Base-by-base conservation (phyloP, 2,329 filamentous ascomycete genomes). In the Aureobasidium melanogenum region DNA sequence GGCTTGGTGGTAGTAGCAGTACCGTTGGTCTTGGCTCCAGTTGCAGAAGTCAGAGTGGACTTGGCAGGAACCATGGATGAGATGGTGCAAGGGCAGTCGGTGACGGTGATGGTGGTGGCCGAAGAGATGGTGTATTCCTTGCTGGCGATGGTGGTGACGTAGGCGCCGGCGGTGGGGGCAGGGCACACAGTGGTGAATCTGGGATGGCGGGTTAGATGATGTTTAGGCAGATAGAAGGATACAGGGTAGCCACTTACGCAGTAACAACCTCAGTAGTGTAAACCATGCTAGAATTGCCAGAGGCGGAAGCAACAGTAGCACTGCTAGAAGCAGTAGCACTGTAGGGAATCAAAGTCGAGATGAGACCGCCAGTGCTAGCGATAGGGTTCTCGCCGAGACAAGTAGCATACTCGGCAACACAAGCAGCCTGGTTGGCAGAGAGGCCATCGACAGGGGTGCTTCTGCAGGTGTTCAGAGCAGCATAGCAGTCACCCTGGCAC, bases 111-210 rank as follows among this genome's bases (percentile, higher is more conserved):
- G 9, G 66, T 69, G 22, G 69, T 69, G 7, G 68, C 60, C n/a
- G 63, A 60, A 66, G 85, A 85, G 76, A 90, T 79, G 69, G 82
- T 87, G 81, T 88, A 88, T 76, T 86, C 88, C 73, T 81, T 79
- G 75, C 75, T 78, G 72, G 80, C 82, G 77, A 87, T 79, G 70
- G 81, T 82, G 36, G 52, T 56, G 12, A 19, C 17, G 55, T 58
- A 58, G 32, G 41, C 10, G 75, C 89, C 75, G 68, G 78, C 74
- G 68, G 87, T 89, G 66, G 87, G 74, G 67, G 63, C 79, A 24
- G 88, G 86, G 84, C 88, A 91, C 84, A 81, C 89, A 72, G 87
- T 91, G 76, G 82, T 85, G 79, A 65, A 83, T 62, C 78, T 75
- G 62, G 7, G 8, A 15, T 4, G 9, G 85, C 66, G 89, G 82